Evolutionary conservation across 495 filamentous ascomycete genomes (phyloP), one percentile per base, ranked within the genome.

Genomic region (Pseudomonodictys pantanalensis): DNA sequence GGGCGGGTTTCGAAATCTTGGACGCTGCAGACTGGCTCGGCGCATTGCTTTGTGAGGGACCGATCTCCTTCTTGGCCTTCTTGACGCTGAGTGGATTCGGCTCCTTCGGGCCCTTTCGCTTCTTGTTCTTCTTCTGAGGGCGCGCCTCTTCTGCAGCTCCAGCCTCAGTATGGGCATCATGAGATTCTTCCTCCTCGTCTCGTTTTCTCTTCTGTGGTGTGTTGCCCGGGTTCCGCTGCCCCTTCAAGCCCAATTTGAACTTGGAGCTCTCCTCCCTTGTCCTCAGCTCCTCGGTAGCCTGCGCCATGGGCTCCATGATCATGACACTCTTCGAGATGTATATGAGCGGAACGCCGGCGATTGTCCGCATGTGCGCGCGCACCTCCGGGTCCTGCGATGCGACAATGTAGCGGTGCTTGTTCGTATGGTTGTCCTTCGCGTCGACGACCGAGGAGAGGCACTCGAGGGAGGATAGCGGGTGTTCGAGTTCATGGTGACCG

Each of bases 41-140:
- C 15, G 39, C 1, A n/a, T n/a, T n/a, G n/a, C n/a, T n/a, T n/a
- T n/a, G n/a, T n/a, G n/a, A n/a, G n/a, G n/a, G n/a, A n/a, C n/a
- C n/a, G n/a, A n/a, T n/a, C n/a, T n/a, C n/a, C 41, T 68, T 86
- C 77, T 88, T 90, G 52, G 84, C 71, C 76, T 96, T 98, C 79
- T 90, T 95, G 63, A 95, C 75, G 58, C 90, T 85, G 61, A 97
- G 76, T 9, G 93, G 93, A 77, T 98, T 98, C 8, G 92, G 91
- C 7, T 79, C 86, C 72, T 92, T 97, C 0, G 76, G 79, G 18
- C 92, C 91, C 58, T 83, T 78, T 49, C 71, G 74, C 64, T 78
- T 87, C 59, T 78, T n/a, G n/a, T n/a, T 88, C 68, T 83, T 86
- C 72, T 82, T 85, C 65, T 78, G 76, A 10, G 69, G 56, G 15